Conservation (phyloP, 2,329 filamentous ascomycete genomes). For the Fusarium abutilonis region DNA sequence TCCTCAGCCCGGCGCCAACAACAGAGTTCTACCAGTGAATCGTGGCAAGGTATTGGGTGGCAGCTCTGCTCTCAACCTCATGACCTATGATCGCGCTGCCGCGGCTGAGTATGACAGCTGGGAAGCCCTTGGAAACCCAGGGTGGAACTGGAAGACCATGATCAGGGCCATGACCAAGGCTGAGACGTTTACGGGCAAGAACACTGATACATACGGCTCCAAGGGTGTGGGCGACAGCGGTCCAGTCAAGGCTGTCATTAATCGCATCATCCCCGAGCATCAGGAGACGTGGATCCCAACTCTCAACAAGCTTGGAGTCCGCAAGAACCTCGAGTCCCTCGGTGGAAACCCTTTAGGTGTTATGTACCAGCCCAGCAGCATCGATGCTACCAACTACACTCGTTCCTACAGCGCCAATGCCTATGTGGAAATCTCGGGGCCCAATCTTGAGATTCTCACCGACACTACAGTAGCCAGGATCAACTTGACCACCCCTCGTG, state of each 20-base stretch:
- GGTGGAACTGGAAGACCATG: slow-evolving; percentile 51
- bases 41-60: slow-evolving; percentile 46
- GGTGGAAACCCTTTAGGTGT: slow-evolving; percentile 58
- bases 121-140: slow-evolving; percentile 51
- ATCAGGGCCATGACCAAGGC: slow-evolving; percentile 27
- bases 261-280: slow-evolving; percentile 55
- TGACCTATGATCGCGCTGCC: slow-evolving; percentile 46
- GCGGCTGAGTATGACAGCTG: slow-evolving; percentile 49
- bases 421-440: slow-evolving; percentile 54
- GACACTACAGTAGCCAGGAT: slow-evolving; percentile 38
- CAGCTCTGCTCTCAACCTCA: slow-evolving; percentile 47
- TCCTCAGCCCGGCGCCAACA: slow-evolving; percentile 40
- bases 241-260: slow-evolving; percentile 46
- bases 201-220: slow-evolving; percentile 37
- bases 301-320: slow-evolving; percentile 53
- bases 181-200: slow-evolving; percentile 38
- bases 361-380: slow-evolving; percentile 59
- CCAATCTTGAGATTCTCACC: slow-evolving; percentile 50
- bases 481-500: slow-evolving; percentile 22
- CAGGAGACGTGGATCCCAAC: slow-evolving; percentile 57
- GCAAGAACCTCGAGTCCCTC: slow-evolving; percentile 54
- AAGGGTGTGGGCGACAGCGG: slow-evolving; percentile 36
- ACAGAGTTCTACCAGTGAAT: slow-evolving; percentile 35
- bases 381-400: slow-evolving; percentile 56
- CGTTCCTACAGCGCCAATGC: slow-evolving; percentile 59